Evolutionary conservation across 2,329 filamentous ascomycete genomes (phyloP), one percentile per base, ranked within the genome.

Genomic region (Neoscytalidium dimidiatum): DNA sequence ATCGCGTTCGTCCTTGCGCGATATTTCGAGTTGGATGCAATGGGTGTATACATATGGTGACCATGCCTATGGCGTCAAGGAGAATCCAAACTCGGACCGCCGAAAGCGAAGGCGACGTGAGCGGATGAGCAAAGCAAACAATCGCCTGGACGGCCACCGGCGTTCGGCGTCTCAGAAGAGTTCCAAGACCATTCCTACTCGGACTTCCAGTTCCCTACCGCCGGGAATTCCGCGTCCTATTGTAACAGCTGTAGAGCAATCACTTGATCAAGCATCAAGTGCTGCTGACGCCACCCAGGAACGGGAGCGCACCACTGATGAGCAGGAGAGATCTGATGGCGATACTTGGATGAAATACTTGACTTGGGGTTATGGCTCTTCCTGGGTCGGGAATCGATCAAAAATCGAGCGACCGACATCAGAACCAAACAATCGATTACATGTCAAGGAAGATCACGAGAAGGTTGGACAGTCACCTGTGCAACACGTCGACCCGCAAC

Each of bases 1-100:
- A 49, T 90, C 90, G 13, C 84, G 88, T 62, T 84, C 84, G 19
- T 94, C 92, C 0, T 73, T 97, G 51, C 84, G 88, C 53, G 88
- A 90, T 70, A 75, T 97, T 28, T 90, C 90, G 1, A 86, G 90
- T 64, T 98, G 94, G 94, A 90, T 95, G 84, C 91, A 96, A 75
- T 90, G 92, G 72, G 84, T 97, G 2, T 96, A 95, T 76, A 88
- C 84, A 31, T 92, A 92, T 82, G 94, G 94, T 2, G 88, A 92
- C 61, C 85, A 91, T 71, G 89, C 94, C 2, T 98, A 97, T 74
- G 94, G 94, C 3, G 86, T 97, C 6, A 86, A 86, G 62, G 90
- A 96, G 38, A 93, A 92, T 69, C 91, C 92, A 14, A 86, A 85
- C 1, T 89, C 91, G 1, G 84, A 84, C 66, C 85, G 90, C 33